Conservation (phyloP, 2,329 filamentous ascomycete genomes). For the Xylaria sp. region DNA sequence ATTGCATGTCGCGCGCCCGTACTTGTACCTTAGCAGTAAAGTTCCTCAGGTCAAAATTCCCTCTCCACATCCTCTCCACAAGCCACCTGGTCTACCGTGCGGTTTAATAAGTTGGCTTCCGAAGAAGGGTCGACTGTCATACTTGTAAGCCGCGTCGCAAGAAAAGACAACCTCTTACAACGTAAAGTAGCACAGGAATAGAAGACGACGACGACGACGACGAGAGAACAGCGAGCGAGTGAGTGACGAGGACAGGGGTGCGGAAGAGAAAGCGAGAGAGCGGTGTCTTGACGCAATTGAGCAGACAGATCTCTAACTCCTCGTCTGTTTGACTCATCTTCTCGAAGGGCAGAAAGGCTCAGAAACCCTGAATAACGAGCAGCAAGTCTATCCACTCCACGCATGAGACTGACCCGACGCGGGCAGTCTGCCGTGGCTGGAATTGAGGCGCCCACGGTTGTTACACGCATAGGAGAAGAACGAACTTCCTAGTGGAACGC, state of each 20-base stretch:
- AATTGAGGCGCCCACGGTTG: slow-evolving; percentile 21
- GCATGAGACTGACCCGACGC: slow-evolving; percentile 22
- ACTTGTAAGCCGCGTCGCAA: slow-evolving; percentile 9
- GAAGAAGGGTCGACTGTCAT: neutral
- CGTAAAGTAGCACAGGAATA: neutral
- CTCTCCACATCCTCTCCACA: slow-evolving; percentile 25
- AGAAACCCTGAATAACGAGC: slow-evolving; percentile 4
- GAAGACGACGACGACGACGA: neutral
- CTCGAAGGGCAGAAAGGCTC: neutral
- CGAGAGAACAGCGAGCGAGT: neutral
- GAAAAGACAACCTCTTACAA: slow-evolving; percentile 7
- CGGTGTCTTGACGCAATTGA: neutral
- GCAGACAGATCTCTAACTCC: neutral
- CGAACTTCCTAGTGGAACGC: slow-evolving; percentile 30
- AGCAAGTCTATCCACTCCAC: slow-evolving; percentile 2
- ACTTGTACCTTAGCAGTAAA: slow-evolving; percentile 25
- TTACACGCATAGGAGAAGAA: slow-evolving; percentile 25
- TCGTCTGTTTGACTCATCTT: neutral
- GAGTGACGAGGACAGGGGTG: neutral
- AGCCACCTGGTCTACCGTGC: slow-evolving; percentile 6
- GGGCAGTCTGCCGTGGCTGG: slow-evolving; percentile 25
- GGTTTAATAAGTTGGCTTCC: slow-evolving; percentile 4
- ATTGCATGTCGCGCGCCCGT: slow-evolving; percentile 45
- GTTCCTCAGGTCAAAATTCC: slow-evolving; percentile 14
- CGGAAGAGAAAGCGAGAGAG: neutral